phyloP scores from a whole-genome alignment of 805 yeast genomes.

The Babjeviella inositovora region DNA sequence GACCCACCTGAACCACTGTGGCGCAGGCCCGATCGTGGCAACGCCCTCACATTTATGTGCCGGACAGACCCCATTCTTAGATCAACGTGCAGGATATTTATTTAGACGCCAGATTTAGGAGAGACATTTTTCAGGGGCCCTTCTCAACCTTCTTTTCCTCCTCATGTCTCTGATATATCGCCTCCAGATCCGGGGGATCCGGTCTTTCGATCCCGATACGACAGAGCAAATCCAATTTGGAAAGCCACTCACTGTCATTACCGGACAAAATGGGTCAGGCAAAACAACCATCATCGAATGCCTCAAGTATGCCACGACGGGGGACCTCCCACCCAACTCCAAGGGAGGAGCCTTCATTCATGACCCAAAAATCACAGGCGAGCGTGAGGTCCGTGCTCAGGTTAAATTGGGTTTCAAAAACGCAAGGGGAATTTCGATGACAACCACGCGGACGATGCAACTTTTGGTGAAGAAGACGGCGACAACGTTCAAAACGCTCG shows the following conservation, averaged over 20 bases:
- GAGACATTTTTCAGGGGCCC: too few species aligned
- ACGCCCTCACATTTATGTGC: too few species aligned
- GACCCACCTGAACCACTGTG: too few species aligned
- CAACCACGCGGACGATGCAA: constrained; percentile 76
- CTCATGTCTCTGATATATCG: constrained; percentile 22
- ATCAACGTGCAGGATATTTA: too few species aligned
- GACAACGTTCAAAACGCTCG: constrained; percentile 72
- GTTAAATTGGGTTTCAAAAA: constrained; percentile 75
- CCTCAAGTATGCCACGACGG: constrained; percentile 85
- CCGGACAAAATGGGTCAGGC: constrained; percentile 94
- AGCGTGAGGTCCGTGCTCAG: constrained; percentile 73
- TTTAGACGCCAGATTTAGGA: too few species aligned
- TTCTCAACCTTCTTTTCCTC: too few species aligned
- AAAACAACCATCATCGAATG: constrained; percentile 95
- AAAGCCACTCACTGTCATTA: constrained; percentile 80
- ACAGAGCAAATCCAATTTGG: constrained; percentile 83
- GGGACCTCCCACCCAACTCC: constrained; percentile 88
- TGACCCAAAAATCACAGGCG: constrained; percentile 73
- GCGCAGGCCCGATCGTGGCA: too few species aligned
- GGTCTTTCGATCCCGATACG: constrained; percentile 80
- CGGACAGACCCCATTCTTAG: too few species aligned
- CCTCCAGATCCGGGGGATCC: constrained; percentile 58
- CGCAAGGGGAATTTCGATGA: constrained; percentile 62
- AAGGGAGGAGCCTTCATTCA: constrained; percentile 94
- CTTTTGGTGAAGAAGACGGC: constrained; percentile 44